phyloP scores from a whole-genome alignment of 2,329 filamentous ascomycete species.

The Aureobasidium sp. region DNA sequence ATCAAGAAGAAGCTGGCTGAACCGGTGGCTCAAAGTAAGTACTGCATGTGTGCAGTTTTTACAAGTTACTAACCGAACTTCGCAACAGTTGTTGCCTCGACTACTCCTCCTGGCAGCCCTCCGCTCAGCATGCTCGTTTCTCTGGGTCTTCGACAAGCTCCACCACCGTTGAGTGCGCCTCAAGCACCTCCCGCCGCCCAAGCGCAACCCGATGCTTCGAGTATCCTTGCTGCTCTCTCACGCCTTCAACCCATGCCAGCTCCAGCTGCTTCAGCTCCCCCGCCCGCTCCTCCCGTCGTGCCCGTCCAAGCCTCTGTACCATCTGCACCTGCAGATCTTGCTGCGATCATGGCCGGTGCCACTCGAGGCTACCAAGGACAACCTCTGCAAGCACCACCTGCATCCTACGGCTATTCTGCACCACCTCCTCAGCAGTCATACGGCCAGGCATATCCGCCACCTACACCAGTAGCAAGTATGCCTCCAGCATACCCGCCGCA shows the following conservation, averaged over 20 bases:
- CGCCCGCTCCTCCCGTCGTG: background rate
- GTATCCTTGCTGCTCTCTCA: conserved; percentile 27
- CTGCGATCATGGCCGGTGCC: conserved; percentile 13
- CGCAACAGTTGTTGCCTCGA: conserved; percentile 17
- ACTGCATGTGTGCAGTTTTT: background rate
- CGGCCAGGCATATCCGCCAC: conserved; percentile 12
- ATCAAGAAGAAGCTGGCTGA: conserved; percentile 75
- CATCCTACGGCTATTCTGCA: conserved; percentile 8
- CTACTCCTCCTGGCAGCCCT: conserved; percentile 23
- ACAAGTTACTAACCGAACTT: background rate
- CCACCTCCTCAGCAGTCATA: conserved; percentile 16
- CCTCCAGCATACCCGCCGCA: conserved; percentile 15
- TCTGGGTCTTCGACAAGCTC: conserved; percentile 13
- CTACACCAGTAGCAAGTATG: conserved; percentile 19
- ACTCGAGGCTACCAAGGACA: conserved; percentile 14
- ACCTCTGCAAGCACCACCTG: conserved; percentile 16
- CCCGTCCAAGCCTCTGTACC: conserved; percentile 6
- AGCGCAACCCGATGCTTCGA: conserved; percentile 23
- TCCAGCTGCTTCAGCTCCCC: background rate
- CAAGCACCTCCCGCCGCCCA: conserved; percentile 17
- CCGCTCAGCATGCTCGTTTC: conserved; percentile 20
- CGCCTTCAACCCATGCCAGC: conserved; percentile 18
- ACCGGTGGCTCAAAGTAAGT: conserved; percentile 34
- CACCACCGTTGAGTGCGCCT: conserved; percentile 7
- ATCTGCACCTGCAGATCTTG: conserved; percentile 8